Base-by-base conservation (phyloP, 2,329 filamentous ascomycete genomes). In the Monilinia fructigena region DNA sequence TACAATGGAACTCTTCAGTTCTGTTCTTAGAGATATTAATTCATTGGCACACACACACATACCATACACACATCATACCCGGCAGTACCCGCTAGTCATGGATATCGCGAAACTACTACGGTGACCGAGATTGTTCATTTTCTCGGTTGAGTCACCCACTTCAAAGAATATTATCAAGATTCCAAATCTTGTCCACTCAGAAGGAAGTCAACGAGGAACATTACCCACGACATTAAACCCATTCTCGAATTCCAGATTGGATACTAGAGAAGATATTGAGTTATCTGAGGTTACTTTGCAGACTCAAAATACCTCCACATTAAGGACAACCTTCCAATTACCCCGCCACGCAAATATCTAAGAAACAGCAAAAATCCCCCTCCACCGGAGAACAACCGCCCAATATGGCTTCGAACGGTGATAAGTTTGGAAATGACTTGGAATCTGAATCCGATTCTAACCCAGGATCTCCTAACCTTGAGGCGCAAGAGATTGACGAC, bases 401-500 rank as follows among this genome's bases (percentile, higher is more conserved):
- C 72, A 76, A 55, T 68, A 77, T 77, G 75, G 74, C 75, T 68
- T 72, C 73, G 67, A 75, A 77, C 81, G 83, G 82, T 76, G 86
- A 90, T 77, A 89, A 86, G 78, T 86, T 86, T 78, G 86, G 82
- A 72, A 85, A 91, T 78, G 88, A 91, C 75, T 85, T 92, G 74
- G 89, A 92, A 76, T 89, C 89, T 70, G 89, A 92, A 73, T 87
- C 85, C 62, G 74, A 75, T 56, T 75, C 74, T 66, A 85, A 81
- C 68, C 78, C 80, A 76, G 90, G 92, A 77, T 89, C 87, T 60
- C 83, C 83, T 59, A 68, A 68, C 31, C 68, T 75, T 47, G 71
- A 75, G 28, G 77, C 86, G 70, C 82, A 87, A 70, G 79, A 85
- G 72, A 80, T 85, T 68, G 81, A 86, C 68, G 84, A 85, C 62